These are phyloP conservation scores for Sclerotinia subarctica DNA, from an alignment of 2,329 filamentous ascomycete genomes.

Conservation along the genomic window DNA sequence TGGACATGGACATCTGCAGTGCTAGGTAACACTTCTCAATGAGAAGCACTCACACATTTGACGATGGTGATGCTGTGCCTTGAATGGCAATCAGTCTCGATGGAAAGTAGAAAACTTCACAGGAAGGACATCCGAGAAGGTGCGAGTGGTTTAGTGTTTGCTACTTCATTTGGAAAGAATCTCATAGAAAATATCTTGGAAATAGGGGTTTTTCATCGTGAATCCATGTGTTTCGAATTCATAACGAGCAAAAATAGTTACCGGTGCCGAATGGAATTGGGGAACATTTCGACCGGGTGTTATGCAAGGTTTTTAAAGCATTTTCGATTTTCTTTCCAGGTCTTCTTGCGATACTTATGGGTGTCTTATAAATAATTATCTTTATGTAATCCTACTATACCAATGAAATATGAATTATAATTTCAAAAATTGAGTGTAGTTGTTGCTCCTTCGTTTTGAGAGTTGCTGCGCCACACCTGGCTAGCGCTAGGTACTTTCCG, in stretches of 20 bases:
- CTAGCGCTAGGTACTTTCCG: neutral
- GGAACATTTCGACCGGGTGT: conserved; percentile 44
- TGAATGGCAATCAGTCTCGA: conserved; percentile 24
- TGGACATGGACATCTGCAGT: neutral
- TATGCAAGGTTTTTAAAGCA: neutral
- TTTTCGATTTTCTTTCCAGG: neutral
- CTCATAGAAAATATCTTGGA: conserved; percentile 47
- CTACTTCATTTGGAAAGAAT: conserved; percentile 40
- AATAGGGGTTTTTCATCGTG: conserved; percentile 32
- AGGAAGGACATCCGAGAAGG: conserved; percentile 48
- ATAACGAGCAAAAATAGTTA: conserved; percentile 38
- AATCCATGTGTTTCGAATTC: conserved; percentile 36
- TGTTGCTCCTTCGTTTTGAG: neutral
- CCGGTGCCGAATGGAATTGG: conserved; percentile 22
- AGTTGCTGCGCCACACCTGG: neutral
- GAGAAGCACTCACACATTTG: neutral
- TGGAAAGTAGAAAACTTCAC: neutral
- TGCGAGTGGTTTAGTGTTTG: conserved; percentile 43
- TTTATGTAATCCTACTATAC: no score
- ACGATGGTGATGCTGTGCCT: neutral
- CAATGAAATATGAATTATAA: neutral
- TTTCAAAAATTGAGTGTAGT: neutral
- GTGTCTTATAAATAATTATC: no score
- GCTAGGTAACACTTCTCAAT: neutral
- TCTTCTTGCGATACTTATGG: neutral